Base-by-base conservation (phyloP, 2,329 filamentous ascomycete genomes). In the Chaetomium sp. region DNA sequence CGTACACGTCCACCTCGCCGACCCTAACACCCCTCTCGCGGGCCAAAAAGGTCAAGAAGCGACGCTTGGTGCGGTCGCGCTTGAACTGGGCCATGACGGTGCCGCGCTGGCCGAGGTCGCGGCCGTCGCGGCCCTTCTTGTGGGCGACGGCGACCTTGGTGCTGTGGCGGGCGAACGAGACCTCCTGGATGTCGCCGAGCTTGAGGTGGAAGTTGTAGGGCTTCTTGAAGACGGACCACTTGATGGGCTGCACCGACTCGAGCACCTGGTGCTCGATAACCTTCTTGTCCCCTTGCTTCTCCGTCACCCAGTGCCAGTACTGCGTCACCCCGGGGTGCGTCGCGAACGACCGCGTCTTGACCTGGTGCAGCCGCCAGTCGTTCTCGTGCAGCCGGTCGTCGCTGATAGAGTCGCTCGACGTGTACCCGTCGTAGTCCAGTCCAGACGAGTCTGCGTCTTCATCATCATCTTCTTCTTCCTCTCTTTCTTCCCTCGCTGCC, bases 221-320 rank as follows among this genome's bases (percentile, higher is more conserved):
- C 29, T 82, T 77, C 65, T 79, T 78, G 69, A 84, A 83, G 12
- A 80, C 74, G 6, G 78, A 81, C 84, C 84, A 86, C 16, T 80
- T 79, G 21, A 67, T 63, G n/a, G 60, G 65, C 27, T 57, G 75
- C 63, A 78, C 75, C 19, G 81, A 78, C 53, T 78, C 79, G 4
- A 86, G 76, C 1, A 85, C 80, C 69, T 85, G 83, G 67, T 86
- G 84, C 74, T 85, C 81, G 60, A 86, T 82, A 56, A 75, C 62
- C 38, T 42, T 42, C 16, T 76, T 69, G 21, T 70, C 75, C 4
- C 71, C 70, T 19, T 77, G 69, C 21, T 70, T 75, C 7, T 71
- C 70, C 33, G 77, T 75, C 3, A 80, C 69, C 80, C 80, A 86
- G 57, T 82, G 82, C 82, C 82, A 84, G 74, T 85, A 86, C 70